Evolutionary conservation across 495 filamentous ascomycete species (phyloP).

Genomic region (Penicillium silybi): DNA sequence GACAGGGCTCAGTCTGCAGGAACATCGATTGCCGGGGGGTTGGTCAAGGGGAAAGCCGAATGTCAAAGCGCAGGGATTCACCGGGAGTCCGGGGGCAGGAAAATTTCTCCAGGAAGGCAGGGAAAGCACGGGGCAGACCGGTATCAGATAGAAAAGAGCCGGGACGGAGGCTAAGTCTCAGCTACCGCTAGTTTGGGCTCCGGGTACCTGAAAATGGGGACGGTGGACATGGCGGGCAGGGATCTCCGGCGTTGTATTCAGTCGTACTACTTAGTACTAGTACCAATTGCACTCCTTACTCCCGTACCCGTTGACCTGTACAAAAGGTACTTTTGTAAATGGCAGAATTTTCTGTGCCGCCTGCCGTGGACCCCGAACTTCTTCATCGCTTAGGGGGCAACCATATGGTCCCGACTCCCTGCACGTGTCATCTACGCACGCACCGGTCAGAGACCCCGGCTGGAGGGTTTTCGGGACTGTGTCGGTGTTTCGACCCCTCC

Average conservation of each 20-base stretch:
- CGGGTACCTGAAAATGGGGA: constrained; percentile 15
- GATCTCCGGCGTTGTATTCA: constrained; percentile 19
- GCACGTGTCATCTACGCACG: constrained; percentile 18
- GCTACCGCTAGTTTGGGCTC: constrained; percentile 2
- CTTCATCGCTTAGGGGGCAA: neutral
- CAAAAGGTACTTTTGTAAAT: neutral
- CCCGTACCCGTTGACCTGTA: neutral
- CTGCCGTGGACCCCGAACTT: neutral
- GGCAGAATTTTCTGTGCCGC: neutral
- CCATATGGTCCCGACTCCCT: neutral
- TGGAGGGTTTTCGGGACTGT: neutral
- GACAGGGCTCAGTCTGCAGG: constrained; percentile 6
- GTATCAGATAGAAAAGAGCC: constrained; percentile 16
- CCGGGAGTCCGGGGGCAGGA: neutral
- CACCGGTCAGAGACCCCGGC: constrained; percentile 12
- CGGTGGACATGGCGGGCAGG: constrained; percentile 18
- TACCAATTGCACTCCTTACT: neutral
- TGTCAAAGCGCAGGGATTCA: neutral
- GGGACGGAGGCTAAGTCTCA: constrained; percentile 11
- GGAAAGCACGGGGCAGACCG: constrained; percentile 11
- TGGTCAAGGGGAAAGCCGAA: neutral
- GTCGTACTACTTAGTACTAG: neutral
- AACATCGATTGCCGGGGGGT: neutral
- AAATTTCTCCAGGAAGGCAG: neutral
- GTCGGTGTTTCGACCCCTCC: neutral